Conservation (phyloP, 2,329 filamentous ascomycete genomes). For the Uncinocarpus reesii region DNA sequence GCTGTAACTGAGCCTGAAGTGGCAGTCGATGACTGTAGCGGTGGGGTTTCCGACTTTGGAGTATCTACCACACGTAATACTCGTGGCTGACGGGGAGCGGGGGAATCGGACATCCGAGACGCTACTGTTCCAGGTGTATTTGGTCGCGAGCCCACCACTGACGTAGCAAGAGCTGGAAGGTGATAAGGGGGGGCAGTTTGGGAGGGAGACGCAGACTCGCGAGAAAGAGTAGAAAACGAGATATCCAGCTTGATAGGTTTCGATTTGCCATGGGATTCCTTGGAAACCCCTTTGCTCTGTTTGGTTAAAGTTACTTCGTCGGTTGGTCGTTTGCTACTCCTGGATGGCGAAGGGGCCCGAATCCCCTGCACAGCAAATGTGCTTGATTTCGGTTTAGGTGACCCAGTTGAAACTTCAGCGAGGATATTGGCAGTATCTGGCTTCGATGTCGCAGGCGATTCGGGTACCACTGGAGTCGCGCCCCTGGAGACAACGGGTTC, state of each 20-base stretch:
- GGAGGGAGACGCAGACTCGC: slow-evolving; percentile 1
- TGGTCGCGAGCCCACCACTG: slow-evolving; percentile 38
- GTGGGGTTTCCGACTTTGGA: slow-evolving; percentile 41
- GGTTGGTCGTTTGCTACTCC: not conserved
- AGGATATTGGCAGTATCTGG: slow-evolving; percentile 24
- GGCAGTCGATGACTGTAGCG: slow-evolving; percentile 23
- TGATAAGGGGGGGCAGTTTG: slow-evolving; percentile 5
- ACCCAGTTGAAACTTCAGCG: slow-evolving; percentile 34
- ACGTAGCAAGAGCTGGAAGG: slow-evolving; percentile 13
- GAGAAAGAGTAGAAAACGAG: slow-evolving; percentile 18
- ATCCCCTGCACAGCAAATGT: slow-evolving; percentile 18
- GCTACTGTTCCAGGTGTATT: slow-evolving; percentile 37
- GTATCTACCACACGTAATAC: slow-evolving; percentile 50
- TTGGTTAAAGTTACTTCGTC: not conserved
- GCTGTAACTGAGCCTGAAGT: slow-evolving; percentile 27
- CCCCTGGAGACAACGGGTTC: slow-evolving; percentile 20
- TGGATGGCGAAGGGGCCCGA: slow-evolving; percentile 11
- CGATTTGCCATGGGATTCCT: slow-evolving; percentile 18
- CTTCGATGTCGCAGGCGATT: slow-evolving; percentile 18
- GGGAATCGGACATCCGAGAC: slow-evolving; percentile 32
- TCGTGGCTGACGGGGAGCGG: slow-evolving; percentile 35
- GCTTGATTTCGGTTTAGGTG: slow-evolving; percentile 29
- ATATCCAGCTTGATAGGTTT: slow-evolving; percentile 30
- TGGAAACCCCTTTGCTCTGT: not conserved
- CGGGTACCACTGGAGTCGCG: slow-evolving; percentile 22